These are phyloP conservation scores for Nitzschia sp. DNA, from an alignment of 108 stramenopile genomes.

Conservation along the genomic window DNA sequence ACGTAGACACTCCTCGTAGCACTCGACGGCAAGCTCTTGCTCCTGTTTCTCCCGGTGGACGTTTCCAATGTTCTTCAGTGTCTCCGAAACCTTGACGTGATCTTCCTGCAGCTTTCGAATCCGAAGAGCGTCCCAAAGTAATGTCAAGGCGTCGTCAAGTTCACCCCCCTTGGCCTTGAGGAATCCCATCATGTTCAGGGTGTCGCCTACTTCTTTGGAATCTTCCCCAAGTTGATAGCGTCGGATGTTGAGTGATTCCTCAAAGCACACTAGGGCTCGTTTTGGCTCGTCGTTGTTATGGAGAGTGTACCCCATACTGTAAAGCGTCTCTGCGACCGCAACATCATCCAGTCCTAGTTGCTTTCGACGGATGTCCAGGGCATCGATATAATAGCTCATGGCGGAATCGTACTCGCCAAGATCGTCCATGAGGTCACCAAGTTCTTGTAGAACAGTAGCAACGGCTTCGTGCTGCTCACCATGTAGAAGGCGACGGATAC, in stretches of 20 bases:
- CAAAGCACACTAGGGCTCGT: constrained; percentile 62
- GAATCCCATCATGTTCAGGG: constrained; percentile 80
- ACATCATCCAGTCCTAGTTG: constrained; percentile 55
- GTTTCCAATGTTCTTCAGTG: constrained; percentile 81
- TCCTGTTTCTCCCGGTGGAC: constrained; percentile 70
- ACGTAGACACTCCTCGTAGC: constrained; percentile 71
- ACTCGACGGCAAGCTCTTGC: constrained; percentile 54
- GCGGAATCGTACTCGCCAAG: constrained; percentile 63
- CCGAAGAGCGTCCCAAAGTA: constrained; percentile 66
- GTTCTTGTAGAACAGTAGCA: constrained; percentile 67
- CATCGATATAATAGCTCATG: constrained; percentile 68
- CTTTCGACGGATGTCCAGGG: constrained; percentile 58
- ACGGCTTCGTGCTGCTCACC: constrained; percentile 71
- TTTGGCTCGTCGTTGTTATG: constrained; percentile 56
- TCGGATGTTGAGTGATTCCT: constrained; percentile 66
- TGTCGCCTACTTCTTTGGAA: constrained; percentile 71
- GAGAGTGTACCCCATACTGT: constrained; percentile 75
- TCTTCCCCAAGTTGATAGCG: constrained; percentile 56
- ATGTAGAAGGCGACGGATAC: constrained; percentile 57
- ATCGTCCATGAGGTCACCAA: constrained; percentile 81
- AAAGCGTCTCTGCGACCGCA: constrained; percentile 65
- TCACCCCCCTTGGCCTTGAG: constrained; percentile 60
- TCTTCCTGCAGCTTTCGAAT: constrained; percentile 66
- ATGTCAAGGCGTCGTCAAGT: constrained; percentile 55
- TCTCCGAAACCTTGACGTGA: constrained; percentile 70